Evolutionary conservation across 176 grass and related monocot genomes (phyloP).

Genomic region (Eragrostis nindensis): DNA sequence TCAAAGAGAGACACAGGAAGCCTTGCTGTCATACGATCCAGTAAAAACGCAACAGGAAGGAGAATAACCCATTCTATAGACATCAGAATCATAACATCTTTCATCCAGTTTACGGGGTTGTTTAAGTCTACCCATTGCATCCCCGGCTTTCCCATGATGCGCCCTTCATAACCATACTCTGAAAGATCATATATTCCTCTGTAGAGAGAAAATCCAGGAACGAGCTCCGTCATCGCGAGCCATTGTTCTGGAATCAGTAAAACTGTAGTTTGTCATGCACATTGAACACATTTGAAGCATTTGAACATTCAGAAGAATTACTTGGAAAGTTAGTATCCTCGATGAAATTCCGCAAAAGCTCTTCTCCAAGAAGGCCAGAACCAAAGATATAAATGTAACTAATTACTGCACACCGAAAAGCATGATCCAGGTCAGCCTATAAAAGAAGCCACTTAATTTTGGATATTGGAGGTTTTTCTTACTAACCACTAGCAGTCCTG

Average conservation of each 20-base stretch:
- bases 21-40: constrained; percentile 44
- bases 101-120: constrained; percentile 56
- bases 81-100: constrained; percentile 60
- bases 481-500: constrained; percentile 53
- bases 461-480: neutral
- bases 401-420: constrained; percentile 41
- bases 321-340: constrained; percentile 58
- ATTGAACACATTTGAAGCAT: neutral
- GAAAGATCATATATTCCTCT: constrained; percentile 62
- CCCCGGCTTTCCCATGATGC: constrained; percentile 46
- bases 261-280: neutral
- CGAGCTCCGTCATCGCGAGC: constrained; percentile 55
- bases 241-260: constrained; percentile 44
- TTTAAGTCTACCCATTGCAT: constrained; percentile 61
- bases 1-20: constrained; percentile 47
- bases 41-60: constrained; percentile 45
- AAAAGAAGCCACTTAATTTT: no score
- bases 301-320: constrained; percentile 18
- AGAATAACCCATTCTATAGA: constrained; percentile 53
- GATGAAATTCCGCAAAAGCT: constrained; percentile 48
- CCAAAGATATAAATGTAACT: constrained; percentile 66
- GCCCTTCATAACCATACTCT: constrained; percentile 45
- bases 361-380: constrained; percentile 51
- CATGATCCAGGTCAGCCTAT: neutral
- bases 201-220: constrained; percentile 71